Evolutionary conservation across 257 asterid species (phyloP).

Genomic region (Fraxinus cuspidata): DNA sequence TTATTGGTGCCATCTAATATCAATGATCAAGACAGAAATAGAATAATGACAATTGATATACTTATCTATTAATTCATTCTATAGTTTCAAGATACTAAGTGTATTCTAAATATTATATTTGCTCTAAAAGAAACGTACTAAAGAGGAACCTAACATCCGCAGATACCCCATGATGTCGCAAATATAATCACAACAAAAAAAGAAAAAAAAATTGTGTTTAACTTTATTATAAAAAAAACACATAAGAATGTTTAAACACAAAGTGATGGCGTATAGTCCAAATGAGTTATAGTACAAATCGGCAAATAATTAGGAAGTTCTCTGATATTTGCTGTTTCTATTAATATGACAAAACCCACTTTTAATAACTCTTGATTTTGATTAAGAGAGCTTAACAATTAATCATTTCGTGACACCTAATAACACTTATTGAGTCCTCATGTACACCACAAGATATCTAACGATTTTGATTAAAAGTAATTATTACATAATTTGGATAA

Average conservation of each 20-base stretch:
- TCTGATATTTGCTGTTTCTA: neutral
- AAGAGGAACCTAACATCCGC: neutral
- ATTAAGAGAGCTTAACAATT: constrained; percentile 23
- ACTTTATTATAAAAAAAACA: neutral
- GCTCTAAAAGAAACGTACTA: neutral
- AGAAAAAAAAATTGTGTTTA: neutral
- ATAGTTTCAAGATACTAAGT: neutral
- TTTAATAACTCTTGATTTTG: neutral
- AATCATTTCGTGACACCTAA: constrained; percentile 28
- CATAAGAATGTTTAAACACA: constrained; percentile 21
- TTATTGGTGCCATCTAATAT: too few species aligned
- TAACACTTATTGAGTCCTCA: neutral
- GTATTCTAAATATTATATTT: neutral
- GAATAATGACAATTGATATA: neutral
- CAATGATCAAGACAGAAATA: neutral
- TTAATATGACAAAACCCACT: neutral
- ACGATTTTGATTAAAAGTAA: neutral
- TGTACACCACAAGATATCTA: neutral
- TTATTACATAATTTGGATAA: neutral
- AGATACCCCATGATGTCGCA: neutral
- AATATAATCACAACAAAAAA: neutral
- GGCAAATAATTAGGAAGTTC: constrained; percentile 34
- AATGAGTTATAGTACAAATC: constrained; percentile 36
- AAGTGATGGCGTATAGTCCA: constrained; percentile 38
- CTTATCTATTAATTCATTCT: too few species aligned